These are phyloP conservation scores for Entophlyctis luteolus DNA, from an alignment of 192 early-diverging fungal genomes.

Conservation along the genomic window DNA sequence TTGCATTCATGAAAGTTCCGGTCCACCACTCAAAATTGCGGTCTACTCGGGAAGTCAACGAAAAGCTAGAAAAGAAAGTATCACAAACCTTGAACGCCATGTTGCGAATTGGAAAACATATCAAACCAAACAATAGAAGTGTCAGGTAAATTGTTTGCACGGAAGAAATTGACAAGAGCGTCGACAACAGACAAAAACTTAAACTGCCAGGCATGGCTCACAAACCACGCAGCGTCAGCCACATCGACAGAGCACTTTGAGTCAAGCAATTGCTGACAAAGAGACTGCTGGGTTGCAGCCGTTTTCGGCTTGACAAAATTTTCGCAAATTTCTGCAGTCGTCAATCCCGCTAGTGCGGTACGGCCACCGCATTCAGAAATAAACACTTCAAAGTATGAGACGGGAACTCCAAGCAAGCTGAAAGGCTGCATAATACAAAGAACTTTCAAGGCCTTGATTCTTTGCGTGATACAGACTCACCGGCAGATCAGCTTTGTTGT, in stretches of 20 bases:
- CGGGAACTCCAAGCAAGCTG: background rate
- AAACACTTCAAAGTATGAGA: background rate
- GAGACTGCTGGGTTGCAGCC: background rate
- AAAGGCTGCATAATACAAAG: too few species aligned
- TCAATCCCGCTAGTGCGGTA: background rate
- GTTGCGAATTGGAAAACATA: conserved; percentile 36
- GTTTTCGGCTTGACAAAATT: conserved; percentile 22
- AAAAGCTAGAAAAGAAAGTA: conserved; percentile 5
- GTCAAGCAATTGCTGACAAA: conserved; percentile 1
- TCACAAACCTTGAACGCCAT: too few species aligned
- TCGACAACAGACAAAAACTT: conserved; percentile 29
- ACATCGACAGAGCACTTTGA: background rate
- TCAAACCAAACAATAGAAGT: conserved; percentile 34
- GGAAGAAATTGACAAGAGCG: conserved; percentile 17
- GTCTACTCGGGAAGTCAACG: background rate
- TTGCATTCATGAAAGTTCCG: conserved; percentile 30
- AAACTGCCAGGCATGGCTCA: conserved; percentile 32
- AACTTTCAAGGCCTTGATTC: too few species aligned
- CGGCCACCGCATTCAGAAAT: conserved; percentile 14
- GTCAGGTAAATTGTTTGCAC: background rate
- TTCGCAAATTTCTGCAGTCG: conserved; percentile 18
- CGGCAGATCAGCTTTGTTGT: too few species aligned
- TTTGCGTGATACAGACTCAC: too few species aligned
- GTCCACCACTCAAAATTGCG: conserved; percentile 33
- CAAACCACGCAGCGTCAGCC: conserved; percentile 24